Evolutionary conservation across 331 rosid genomes (phyloP), one percentile per base, ranked within the genome.

Genomic region (Spiraea crenata): DNA sequence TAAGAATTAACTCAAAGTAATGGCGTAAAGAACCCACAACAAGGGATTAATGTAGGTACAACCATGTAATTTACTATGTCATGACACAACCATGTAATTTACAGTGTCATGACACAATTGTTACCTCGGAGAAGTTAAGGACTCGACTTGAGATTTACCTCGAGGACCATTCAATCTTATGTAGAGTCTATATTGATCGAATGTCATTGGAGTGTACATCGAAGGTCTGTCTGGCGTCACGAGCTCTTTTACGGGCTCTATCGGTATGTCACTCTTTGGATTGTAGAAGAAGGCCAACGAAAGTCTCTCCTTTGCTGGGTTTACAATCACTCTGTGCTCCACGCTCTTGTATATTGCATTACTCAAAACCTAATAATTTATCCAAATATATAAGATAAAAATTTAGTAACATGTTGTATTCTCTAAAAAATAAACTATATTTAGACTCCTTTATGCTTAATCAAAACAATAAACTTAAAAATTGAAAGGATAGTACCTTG

Each of bases 201-300:
- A 85, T 0, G 90, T 85, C 87, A 77, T 85, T 0, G 90, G 82
- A 0, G 50, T 16, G 37, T 82, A 85, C 2, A 82, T 40, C 6
- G 87, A 78, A 3, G 90, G 87, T 44, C 49, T 77, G 0, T 80
- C 72, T 2, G 58, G 56, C 2, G 78, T 65, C 42, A 85, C 73
- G 1, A 85, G 80, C 78, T 72, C 90, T 20, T 77, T 80, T 4
- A 69, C 70, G 7, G 90, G 87, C 42, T 61, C 85, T 1, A 85
- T 77, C 4, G 83, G 85, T 51, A 85, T 77, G 61, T 85, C 76
- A 25, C 90, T 77, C 60, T 82, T 82, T 0, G 90, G 90, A 63
- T 85, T 85, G 84, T 85, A 85, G 51, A 85, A 85, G 82, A 85
- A 85, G 40, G 90, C 90, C 9, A 85, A 62, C 0, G 90, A 85